A percentile compares a stretch with the other conserved stretches of the same genome.
Evolutionary conservation across 495 filamentous ascomycete species (phyloP).

Genomic region (Glarea lozoyensis): DNA sequence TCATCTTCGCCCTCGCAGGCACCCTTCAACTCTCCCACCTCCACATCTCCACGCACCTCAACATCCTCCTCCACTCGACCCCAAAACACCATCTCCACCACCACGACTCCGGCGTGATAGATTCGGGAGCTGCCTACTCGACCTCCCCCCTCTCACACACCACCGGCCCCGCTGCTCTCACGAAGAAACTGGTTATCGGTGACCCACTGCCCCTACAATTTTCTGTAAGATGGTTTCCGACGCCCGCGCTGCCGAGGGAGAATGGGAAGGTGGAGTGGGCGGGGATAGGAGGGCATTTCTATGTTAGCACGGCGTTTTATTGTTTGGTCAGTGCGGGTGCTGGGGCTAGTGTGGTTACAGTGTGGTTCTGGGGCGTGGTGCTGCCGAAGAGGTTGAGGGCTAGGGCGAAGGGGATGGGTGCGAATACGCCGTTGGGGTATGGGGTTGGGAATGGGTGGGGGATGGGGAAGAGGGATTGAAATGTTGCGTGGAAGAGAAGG

Average conservation of each 20-base stretch:
- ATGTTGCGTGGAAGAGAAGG: neutral
- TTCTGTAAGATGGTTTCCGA: constrained; percentile 78
- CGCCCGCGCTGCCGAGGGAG: constrained; percentile 51
- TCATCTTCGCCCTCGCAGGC: constrained; percentile 80
- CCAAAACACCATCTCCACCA: constrained; percentile 44
- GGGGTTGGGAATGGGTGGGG: constrained; percentile 47
- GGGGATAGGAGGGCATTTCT: constrained; percentile 59
- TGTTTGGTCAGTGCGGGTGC: constrained; percentile 49
- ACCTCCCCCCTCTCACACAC: constrained; percentile 58
- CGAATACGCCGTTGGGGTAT: constrained; percentile 43
- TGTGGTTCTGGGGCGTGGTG: constrained; percentile 56
- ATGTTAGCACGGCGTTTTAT: constrained; percentile 57
- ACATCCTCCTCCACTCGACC: constrained; percentile 72
- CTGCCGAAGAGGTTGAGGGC: constrained; percentile 41
- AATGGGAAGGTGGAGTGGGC: constrained; percentile 45
- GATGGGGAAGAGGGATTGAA: constrained; percentile 26
- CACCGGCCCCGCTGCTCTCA: constrained; percentile 37
- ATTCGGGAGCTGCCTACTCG: constrained; percentile 77
- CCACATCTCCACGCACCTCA: constrained; percentile 82
- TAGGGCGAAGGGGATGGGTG: constrained; percentile 36
- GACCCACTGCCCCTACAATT: constrained; percentile 76
- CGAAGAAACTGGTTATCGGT: constrained; percentile 68
- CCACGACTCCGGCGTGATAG: constrained; percentile 62
- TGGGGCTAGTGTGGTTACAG: constrained; percentile 41
- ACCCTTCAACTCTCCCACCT: constrained; percentile 83